phyloP scores from a whole-genome alignment of 83 land plant genomes.

The Picea mariana region DNA sequence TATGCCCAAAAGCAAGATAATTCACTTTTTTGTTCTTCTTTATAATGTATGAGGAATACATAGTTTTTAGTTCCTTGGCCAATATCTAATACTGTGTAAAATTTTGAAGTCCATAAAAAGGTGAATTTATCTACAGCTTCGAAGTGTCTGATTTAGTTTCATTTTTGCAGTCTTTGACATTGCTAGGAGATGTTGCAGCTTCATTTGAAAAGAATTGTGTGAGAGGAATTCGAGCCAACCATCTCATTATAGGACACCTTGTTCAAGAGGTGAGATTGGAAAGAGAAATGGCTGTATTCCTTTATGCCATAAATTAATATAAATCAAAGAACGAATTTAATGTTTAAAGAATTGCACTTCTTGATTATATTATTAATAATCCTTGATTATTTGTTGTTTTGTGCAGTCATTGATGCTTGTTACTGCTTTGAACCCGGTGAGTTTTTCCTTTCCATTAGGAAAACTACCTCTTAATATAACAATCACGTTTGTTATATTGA shows the following conservation, averaged over 20 bases:
- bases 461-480: too few relatives aligned
- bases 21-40: too few relatives aligned
- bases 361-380: background rate
- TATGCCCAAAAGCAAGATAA: too few relatives aligned
- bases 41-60: too few relatives aligned
- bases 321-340: background rate
- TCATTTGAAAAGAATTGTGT: slow-evolving; percentile 97
- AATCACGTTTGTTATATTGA: too few relatives aligned
- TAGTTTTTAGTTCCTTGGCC: too few relatives aligned
- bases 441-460: slow-evolving; percentile 17
- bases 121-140: background rate
- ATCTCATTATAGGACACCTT: slow-evolving; percentile 58
- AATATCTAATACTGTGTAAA: background rate
- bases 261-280: slow-evolving; percentile 69
- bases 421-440: slow-evolving; percentile 94
- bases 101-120: background rate
- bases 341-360: background rate
- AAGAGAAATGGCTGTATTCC: background rate
- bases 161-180: slow-evolving; percentile 71
- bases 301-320: background rate
- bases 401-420: slow-evolving; percentile 98
- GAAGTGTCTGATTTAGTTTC: background rate
- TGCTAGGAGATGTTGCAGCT: slow-evolving; percentile 93
- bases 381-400: background rate
- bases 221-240: slow-evolving; percentile 86